Evolutionary conservation across 2,329 filamentous ascomycete species (phyloP).

Genomic region (Monilinia vaccinii-corymbosi): DNA sequence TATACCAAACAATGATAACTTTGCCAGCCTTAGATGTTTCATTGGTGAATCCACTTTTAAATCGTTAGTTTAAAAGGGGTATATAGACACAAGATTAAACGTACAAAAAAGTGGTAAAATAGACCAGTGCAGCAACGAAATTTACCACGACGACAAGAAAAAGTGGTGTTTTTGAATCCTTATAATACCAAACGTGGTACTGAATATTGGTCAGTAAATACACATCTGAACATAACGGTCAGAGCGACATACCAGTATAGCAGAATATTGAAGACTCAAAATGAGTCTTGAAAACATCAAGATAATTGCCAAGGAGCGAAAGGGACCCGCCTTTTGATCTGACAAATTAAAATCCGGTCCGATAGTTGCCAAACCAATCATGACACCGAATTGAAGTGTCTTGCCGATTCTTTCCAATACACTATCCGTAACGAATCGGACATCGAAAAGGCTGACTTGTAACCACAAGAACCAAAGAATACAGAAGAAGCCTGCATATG

Average conservation of each 20-base stretch:
- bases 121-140: constrained; percentile 19
- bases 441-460: constrained; percentile 48
- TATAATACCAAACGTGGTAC: constrained; percentile 19
- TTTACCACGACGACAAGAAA: constrained; percentile 11
- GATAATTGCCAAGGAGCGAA: constrained; percentile 24
- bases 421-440: constrained; percentile 47
- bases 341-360: constrained; percentile 4
- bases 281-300: constrained; percentile 32
- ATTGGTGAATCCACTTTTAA: not conserved
- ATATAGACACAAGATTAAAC: not conserved
- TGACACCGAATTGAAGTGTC: constrained; percentile 43
- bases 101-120: constrained; percentile 18
- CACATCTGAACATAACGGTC: not conserved
- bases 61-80: not conserved
- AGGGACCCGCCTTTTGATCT: not conserved
- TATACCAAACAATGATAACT: constrained; percentile 14
- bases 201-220: constrained; percentile 1
- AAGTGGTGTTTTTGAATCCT: constrained; percentile 15
- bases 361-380: constrained; percentile 30
- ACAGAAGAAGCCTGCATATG: constrained; percentile 43
- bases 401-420: constrained; percentile 46
- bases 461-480: constrained; percentile 48
- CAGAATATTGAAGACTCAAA: constrained; percentile 31
- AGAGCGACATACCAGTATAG: not conserved
- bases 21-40: not conserved